Evolutionary conservation across 2,329 filamentous ascomycete species (phyloP).

Genomic region (Fusarium ambrosium): DNA sequence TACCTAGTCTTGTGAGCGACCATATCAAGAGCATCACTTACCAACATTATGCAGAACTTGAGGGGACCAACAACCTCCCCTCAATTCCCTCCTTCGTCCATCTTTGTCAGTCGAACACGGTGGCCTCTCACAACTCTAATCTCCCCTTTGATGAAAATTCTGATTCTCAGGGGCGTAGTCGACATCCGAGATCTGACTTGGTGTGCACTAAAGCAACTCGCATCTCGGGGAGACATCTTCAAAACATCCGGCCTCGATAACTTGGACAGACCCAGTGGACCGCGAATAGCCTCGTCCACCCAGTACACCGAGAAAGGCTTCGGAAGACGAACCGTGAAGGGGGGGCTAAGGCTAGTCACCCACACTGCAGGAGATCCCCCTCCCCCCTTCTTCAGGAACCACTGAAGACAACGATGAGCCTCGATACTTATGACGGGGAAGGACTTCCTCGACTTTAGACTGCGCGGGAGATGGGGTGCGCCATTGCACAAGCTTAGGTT

Average conservation of each 20-base stretch:
- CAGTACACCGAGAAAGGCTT: slow-evolving; percentile 9
- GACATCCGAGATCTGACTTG: background rate
- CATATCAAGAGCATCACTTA: background rate
- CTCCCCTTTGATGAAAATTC: background rate
- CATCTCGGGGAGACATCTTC: background rate
- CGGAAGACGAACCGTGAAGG: slow-evolving; percentile 31
- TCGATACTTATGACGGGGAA: slow-evolving; percentile 32
- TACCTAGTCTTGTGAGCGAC: background rate
- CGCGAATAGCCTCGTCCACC: slow-evolving; percentile 8
- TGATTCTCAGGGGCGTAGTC: background rate
- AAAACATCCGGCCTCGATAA: background rate
- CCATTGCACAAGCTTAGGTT: slow-evolving; percentile 19
- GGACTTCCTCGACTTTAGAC: slow-evolving; percentile 27
- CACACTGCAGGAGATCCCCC: slow-evolving; percentile 23
- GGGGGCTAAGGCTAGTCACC: slow-evolving; percentile 19
- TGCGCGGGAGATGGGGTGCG: slow-evolving; percentile 20
- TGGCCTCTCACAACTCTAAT: slow-evolving; percentile 10
- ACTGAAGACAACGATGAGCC: slow-evolving; percentile 15
- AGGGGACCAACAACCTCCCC: background rate
- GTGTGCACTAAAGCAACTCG: background rate
- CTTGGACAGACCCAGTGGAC: background rate
- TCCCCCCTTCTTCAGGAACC: slow-evolving; percentile 20
- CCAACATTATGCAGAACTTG: background rate
- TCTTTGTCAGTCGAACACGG: slow-evolving; percentile 8
- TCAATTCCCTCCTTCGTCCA: background rate